Evolutionary conservation across 495 filamentous ascomycete species (phyloP), one percentile per base, ranked within the genome.

Genomic region (Penicillium arizonense): DNA sequence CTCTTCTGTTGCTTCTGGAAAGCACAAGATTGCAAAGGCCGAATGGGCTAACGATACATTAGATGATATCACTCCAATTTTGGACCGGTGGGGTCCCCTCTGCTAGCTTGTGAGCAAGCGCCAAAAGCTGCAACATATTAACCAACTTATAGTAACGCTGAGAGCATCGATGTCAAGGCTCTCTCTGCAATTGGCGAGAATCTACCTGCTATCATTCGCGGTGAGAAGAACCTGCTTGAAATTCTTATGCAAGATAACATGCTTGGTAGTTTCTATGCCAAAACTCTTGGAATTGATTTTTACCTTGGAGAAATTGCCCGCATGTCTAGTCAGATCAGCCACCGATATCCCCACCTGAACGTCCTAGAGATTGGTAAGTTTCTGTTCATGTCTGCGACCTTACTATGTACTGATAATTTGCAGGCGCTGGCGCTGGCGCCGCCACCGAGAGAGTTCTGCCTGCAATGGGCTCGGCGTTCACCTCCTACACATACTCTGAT

Each of bases 401-500:
- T 12, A 3, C 2, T 24, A 2, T 9, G 16, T 47, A 28, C 50
- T 65, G 9, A 61, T n/a, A 0, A 13, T 1, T 11, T 21, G 9
- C 10, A 66, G 63, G 63, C 2, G 63, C 66, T 9, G 68, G 66
- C 0, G 77, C 77, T 3, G 77, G 77, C 0, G 71, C 67, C 12
- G 60, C 76, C 12, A 79, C 80, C 0, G 62, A 69, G n/a, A 21
- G 39, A 3, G 51, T 78, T 6, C 49, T 75, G 0, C 32, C 38
- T 11, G 52, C 41, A 8, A 34, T 65, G 14, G 55, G 50, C 4
- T 30, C 26, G 1, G 50, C 48, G 0, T 63, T 66, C 46, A 39
- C 58, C 1, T 57, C 57, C 21, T 83, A 83, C 49, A 80, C 74
- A 10, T 80, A 70, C 57, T 82, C 82, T 3, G 79, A 85, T 51